Conservation (phyloP, 805 yeast genomes). For the Brettanomyces sp. region DNA sequence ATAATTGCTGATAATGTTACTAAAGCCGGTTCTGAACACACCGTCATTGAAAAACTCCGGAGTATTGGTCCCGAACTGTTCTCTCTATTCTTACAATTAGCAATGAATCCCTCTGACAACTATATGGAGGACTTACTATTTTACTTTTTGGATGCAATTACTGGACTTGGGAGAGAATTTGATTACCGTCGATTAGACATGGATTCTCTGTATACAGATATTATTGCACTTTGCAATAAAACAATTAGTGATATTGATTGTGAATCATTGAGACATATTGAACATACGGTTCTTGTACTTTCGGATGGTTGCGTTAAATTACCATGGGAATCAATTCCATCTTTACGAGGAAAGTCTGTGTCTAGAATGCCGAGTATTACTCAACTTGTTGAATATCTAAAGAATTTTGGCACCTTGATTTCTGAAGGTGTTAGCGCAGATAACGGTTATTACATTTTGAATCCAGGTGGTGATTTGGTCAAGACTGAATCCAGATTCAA, state of each 20-base stretch:
- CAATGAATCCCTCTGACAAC: neutral
- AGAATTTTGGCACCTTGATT: constrained; percentile 9
- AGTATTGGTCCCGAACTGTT: constrained; percentile 2
- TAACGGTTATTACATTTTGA: constrained; percentile 55
- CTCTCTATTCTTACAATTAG: constrained; percentile 7
- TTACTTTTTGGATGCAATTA: constrained; percentile 50
- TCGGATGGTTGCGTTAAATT: constrained; percentile 56
- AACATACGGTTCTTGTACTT: constrained; percentile 63
- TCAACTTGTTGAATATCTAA: constrained; percentile 31
- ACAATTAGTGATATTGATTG: too few relatives aligned
- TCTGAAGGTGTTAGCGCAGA: constrained; percentile 12
- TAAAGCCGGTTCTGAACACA: too few relatives aligned
- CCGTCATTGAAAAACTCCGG: too few relatives aligned
- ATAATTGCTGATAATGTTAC: constrained; percentile 40
- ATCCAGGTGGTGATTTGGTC: constrained; percentile 72
- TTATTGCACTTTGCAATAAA: too few relatives aligned
- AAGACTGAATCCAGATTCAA: constrained; percentile 56
- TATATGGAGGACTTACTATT: constrained; percentile 53
- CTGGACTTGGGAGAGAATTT: constrained; percentile 39
- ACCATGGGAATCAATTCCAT: constrained; percentile 85
- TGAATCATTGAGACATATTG: constrained; percentile 3
- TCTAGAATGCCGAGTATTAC: constrained; percentile 68
- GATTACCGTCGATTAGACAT: constrained; percentile 60
- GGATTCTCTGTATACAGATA: constrained; percentile 28
- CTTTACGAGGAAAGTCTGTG: constrained; percentile 44